Evolutionary conservation across 192 early-diverging fungal species (phyloP).

Genomic region (Coemansia guatemalensis): DNA sequence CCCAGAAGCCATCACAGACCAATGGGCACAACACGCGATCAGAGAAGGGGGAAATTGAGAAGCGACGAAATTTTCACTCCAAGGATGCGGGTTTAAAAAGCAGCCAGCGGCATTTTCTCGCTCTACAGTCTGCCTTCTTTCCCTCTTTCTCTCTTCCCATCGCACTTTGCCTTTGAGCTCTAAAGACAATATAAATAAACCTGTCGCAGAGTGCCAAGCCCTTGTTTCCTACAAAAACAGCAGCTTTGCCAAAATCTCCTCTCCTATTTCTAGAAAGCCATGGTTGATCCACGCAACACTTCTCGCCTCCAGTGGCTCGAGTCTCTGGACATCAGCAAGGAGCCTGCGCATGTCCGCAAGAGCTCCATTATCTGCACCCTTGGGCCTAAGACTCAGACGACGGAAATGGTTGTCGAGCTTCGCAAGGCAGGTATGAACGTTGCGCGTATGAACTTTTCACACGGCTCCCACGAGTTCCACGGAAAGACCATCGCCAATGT

Average conservation of each 20-base stretch:
- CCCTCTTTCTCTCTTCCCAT: too few species aligned
- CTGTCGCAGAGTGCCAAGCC: background rate
- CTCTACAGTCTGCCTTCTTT: too few species aligned
- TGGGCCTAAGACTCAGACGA: slow-evolving; percentile 74
- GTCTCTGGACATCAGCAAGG: slow-evolving; percentile 60
- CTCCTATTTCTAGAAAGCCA: slow-evolving; percentile 4
- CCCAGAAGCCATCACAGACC: too few species aligned
- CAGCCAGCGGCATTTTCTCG: too few species aligned
- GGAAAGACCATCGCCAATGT: slow-evolving; percentile 72
- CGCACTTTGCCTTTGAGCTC: too few species aligned
- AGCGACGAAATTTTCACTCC: too few species aligned
- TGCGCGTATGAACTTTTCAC: slow-evolving; percentile 77
- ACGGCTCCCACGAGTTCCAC: slow-evolving; percentile 71
- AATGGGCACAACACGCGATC: too few species aligned
- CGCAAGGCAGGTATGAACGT: slow-evolving; percentile 81
- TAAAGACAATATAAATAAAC: slow-evolving; percentile 9
- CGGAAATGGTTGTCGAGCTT: slow-evolving; percentile 67
- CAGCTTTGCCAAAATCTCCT: background rate
- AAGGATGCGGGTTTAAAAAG: too few species aligned
- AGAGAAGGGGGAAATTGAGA: too few species aligned
- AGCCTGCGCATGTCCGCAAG: slow-evolving; percentile 64
- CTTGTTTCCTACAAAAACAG: background rate
- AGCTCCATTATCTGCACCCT: slow-evolving; percentile 84
- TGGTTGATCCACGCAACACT: slow-evolving; percentile 56
- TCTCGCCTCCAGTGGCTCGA: slow-evolving; percentile 74